Conservation (phyloP, 768 basidiomycete genomes). For the Cyclocybe cylindracea region DNA sequence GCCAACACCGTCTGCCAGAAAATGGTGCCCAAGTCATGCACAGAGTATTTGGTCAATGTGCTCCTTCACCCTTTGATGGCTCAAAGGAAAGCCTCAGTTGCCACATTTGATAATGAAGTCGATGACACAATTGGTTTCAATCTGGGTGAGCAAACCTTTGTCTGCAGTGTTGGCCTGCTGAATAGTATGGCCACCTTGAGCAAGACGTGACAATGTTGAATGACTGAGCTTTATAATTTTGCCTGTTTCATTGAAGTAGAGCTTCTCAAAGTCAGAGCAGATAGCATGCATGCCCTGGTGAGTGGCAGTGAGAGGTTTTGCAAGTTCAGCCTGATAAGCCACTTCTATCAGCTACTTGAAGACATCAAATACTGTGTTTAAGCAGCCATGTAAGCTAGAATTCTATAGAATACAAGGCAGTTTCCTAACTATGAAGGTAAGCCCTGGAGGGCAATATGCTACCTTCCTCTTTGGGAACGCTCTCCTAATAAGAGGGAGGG, state of each 20-base stretch:
- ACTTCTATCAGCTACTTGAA: no score
- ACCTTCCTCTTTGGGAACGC: no score
- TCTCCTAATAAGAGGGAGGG: no score
- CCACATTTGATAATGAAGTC: constrained; percentile 26
- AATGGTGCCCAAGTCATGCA: constrained; percentile 27
- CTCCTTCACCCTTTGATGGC: constrained; percentile 30
- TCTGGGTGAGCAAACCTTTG: constrained; percentile 7
- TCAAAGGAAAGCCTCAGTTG: constrained; percentile 33
- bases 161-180: constrained; percentile 1
- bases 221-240: constrained; percentile 11
- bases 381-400: no score
- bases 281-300: constrained; percentile 1
- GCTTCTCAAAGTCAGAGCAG: constrained; percentile 1
- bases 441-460: no score
- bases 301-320: background rate
- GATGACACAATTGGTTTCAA: constrained; percentile 32
- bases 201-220: constrained; percentile 11
- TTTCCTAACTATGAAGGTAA: no score
- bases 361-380: no score
- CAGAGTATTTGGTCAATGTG: constrained; percentile 30
- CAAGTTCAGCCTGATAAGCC: constrained; percentile 1
- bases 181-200: constrained; percentile 1
- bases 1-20: constrained; percentile 32
- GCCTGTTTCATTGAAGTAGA: constrained; percentile 10
- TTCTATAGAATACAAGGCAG: no score